Conservation (phyloP, 805 yeast species). For the Lachancea sp. region DNA sequence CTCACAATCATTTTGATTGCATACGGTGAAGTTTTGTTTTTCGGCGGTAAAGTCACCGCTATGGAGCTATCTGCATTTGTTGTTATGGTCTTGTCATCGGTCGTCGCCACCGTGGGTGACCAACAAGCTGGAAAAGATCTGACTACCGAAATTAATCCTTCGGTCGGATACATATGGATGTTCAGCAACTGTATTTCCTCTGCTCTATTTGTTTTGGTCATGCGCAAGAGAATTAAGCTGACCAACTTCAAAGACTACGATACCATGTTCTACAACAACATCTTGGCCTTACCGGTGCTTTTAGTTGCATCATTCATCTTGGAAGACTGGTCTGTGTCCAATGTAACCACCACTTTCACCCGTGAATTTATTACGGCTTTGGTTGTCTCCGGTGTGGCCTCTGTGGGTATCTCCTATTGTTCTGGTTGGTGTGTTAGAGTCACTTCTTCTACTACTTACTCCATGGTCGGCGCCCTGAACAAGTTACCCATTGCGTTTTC, state of each 20-base stretch:
- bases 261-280: slow-evolving; percentile 97
- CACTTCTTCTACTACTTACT: slow-evolving; percentile 95
- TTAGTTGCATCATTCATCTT: slow-evolving; percentile 64
- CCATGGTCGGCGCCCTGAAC: slow-evolving; percentile 99
- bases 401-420: slow-evolving; percentile 96
- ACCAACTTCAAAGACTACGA: slow-evolving; percentile 95
- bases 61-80: slow-evolving; percentile 86
- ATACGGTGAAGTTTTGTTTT: slow-evolving; percentile 96
- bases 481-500: slow-evolving; percentile 95
- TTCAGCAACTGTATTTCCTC: slow-evolving; percentile 87
- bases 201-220: slow-evolving; percentile 85
- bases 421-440: slow-evolving; percentile 99
- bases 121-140: slow-evolving; percentile 34
- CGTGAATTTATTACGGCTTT: slow-evolving; percentile 67
- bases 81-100: slow-evolving; percentile 92
- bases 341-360: slow-evolving; percentile 68
- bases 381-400: slow-evolving; percentile 87
- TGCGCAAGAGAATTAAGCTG: slow-evolving; percentile 97
- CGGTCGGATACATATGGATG: slow-evolving; percentile 96
- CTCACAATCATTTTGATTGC: slow-evolving; percentile 94
- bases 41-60: slow-evolving; percentile 84
- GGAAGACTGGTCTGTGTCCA: slow-evolving; percentile 90
- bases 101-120: slow-evolving; percentile 92
- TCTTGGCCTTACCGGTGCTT: slow-evolving; percentile 86
- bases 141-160: no score